phyloP scores from a whole-genome alignment of 768 basidiomycete genomes.

The Panus rudis region DNA sequence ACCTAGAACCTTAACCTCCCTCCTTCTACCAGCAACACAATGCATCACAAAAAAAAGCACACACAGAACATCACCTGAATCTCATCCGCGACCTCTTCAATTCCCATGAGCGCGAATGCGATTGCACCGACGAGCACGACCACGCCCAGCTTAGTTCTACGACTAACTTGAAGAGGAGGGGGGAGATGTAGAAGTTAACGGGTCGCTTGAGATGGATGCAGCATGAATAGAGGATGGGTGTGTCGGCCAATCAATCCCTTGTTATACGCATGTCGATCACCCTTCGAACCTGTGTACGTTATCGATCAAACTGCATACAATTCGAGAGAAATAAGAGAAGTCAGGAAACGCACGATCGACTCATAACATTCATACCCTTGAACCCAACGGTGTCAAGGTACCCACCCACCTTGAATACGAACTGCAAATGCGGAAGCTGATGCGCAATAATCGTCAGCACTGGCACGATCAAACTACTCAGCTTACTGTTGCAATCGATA shows the following conservation, averaged over 20 bases:
- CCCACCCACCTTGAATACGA: constrained; percentile 71
- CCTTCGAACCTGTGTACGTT: constrained; percentile 54
- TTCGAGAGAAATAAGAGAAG: neutral
- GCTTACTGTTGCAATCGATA: constrained; percentile 53
- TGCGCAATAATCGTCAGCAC: constrained; percentile 82
- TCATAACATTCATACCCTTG: constrained; percentile 78
- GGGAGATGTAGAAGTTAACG: constrained; percentile 87
- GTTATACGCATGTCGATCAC: constrained; percentile 81
- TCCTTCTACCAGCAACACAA: neutral
- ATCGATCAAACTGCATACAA: neutral
- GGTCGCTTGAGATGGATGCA: constrained; percentile 93
- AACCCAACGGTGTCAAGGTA: constrained; percentile 86
- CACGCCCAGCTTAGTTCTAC: constrained; percentile 77
- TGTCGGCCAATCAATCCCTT: constrained; percentile 91
- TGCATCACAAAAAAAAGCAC: constrained; percentile 11
- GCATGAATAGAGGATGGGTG: constrained; percentile 75
- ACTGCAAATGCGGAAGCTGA: constrained; percentile 64
- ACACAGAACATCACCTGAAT: constrained; percentile 92
- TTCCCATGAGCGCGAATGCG: constrained; percentile 88
- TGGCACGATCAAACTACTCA: constrained; percentile 57
- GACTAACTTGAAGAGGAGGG: constrained; percentile 81
- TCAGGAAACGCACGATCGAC: constrained; percentile 41
- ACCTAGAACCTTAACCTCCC: neutral
- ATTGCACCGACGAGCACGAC: constrained; percentile 82
- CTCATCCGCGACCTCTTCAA: constrained; percentile 92